Base-by-base conservation (phyloP, 495 filamentous ascomycete genomes). In the Melanomma pulvis-pyrius region DNA sequence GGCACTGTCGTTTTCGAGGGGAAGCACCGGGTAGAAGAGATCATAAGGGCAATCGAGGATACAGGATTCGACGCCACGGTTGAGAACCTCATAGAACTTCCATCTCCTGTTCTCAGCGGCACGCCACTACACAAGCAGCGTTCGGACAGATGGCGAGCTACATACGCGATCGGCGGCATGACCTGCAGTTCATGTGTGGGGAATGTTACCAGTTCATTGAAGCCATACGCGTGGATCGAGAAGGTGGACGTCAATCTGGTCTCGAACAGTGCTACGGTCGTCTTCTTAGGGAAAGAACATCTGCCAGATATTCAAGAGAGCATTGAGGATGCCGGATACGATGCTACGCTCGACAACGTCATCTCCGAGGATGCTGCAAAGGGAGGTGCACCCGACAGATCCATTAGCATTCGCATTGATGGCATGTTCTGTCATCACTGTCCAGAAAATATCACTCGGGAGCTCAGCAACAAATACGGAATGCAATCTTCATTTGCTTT, bases 401-500 rank as follows among this genome's bases (percentile, higher is more conserved):
- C 84, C 4, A 80, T 93, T 13, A 76, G 77, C 52, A 87, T 96
- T 65, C 80, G 68, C 32, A 82, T 98, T 44, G 84, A 90, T 44
- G 93, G 94, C 44, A 92, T 97, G 84, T 93, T 89, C 77, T 97
- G 93, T 77, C 82, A 86, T 39, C 89, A 93, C 73, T 97, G 94
- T 70, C 89, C 93, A 1, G 76, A 78, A 9, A 83, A 85, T 30
- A 80, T 96, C 17, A 66, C 81, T 0, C 77, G 70, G 1, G 79
- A 80, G 4, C 75, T 96, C 59, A 69, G 81, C 41, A 76, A 74
- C 24, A 68, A 68, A 17, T 82, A 87, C 26, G 79, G 81, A 1
- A 75, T 77, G 19, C 58, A 46, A 24, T 47, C 88, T n/a, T 71
- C 68, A 6, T 73, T 90, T 21, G 82, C 84, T 11, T 77, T 63